Evolutionary conservation across 2,329 filamentous ascomycete species (phyloP).

Genomic region (Trichoderma asperellum): DNA sequence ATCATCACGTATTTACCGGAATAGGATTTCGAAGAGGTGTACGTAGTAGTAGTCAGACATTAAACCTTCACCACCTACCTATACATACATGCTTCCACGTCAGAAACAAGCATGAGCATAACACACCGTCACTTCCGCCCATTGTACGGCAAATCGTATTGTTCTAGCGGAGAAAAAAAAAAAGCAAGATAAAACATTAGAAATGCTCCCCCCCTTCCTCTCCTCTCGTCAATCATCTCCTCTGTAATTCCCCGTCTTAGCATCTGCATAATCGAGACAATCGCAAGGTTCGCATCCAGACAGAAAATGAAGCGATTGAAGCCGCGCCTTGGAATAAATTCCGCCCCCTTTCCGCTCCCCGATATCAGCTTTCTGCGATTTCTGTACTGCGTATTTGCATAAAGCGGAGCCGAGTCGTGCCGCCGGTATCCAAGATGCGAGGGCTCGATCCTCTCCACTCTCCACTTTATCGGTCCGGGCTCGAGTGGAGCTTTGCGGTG

Average conservation of each 20-base stretch:
- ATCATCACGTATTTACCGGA: neutral
- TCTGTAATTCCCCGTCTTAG: neutral
- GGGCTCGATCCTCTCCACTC: neutral
- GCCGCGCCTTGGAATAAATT: slow-evolving; percentile 29
- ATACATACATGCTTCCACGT: neutral
- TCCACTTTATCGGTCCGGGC: slow-evolving; percentile 27
- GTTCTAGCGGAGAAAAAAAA: neutral
- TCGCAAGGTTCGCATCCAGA: neutral
- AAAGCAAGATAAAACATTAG: neutral
- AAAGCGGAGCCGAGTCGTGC: slow-evolving; percentile 23
- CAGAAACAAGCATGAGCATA: neutral
- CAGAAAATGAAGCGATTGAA: slow-evolving; percentile 21
- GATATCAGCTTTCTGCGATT: neutral
- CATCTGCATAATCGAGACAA: neutral
- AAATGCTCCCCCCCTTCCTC: neutral
- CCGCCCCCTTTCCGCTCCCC: slow-evolving; percentile 25
- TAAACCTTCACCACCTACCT: neutral
- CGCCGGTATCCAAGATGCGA: slow-evolving; percentile 24
- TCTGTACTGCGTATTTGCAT: neutral
- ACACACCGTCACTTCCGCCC: neutral
- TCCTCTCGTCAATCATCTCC: too few species aligned
- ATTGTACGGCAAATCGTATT: neutral
- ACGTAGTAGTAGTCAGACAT: neutral
- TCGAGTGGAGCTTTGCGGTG: slow-evolving; percentile 13
- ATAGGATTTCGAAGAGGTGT: neutral